Conservation (phyloP, 768 basidiomycete species). For the Lyophyllum decastes region DNA sequence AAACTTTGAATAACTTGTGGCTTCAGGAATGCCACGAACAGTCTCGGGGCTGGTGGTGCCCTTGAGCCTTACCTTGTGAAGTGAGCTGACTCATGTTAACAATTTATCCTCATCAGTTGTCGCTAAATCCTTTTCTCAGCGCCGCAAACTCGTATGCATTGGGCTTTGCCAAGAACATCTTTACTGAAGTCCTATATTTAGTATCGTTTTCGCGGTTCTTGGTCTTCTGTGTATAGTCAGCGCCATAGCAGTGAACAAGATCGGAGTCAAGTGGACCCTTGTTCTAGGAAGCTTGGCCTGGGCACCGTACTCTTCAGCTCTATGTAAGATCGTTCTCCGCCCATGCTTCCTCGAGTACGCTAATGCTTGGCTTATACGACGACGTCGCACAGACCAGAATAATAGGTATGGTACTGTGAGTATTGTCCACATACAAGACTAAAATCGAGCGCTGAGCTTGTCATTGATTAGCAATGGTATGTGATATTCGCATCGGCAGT, state of each 20-base stretch:
- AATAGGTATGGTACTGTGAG: constrained; percentile 20
- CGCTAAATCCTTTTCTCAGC: background rate
- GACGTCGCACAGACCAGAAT: constrained; percentile 15
- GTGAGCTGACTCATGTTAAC: constrained; percentile 7
- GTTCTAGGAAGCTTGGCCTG: constrained; percentile 16
- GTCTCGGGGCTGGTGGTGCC: constrained; percentile 18
- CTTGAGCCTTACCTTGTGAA: constrained; percentile 18
- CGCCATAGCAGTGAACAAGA: constrained; percentile 15
- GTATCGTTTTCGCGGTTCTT: constrained; percentile 18
- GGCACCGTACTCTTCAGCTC: constrained; percentile 15
- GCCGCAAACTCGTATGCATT: constrained; percentile 5
- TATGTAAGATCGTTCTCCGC: constrained; percentile 8
- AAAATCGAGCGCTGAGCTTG: background rate
- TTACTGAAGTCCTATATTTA: background rate
- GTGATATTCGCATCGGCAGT: constrained; percentile 15
- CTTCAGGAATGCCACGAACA: constrained; percentile 18
- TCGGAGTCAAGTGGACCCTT: constrained; percentile 17
- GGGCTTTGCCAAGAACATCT: background rate
- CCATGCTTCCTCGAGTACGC: background rate
- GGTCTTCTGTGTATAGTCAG: constrained; percentile 19
- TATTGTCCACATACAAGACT: background rate
- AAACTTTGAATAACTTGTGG: background rate
- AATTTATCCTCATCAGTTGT: background rate
- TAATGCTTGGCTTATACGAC: background rate
- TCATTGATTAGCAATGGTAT: constrained; percentile 14